Percentiles rank a stretch among this genome's conserved stretches.
phyloP scores from a whole-genome alignment of 2,329 filamentous ascomycete species.

The Fusarium sp. region DNA sequence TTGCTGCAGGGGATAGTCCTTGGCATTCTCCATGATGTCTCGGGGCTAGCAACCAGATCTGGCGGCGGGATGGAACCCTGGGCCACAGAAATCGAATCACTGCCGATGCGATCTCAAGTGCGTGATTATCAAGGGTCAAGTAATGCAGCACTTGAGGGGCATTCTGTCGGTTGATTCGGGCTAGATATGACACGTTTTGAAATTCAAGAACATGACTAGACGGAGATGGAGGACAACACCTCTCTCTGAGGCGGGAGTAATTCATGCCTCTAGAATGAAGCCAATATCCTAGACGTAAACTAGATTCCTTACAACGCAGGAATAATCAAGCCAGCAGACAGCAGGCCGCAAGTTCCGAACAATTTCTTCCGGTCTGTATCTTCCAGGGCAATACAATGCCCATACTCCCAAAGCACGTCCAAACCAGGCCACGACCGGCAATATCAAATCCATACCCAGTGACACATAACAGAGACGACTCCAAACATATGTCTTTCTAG shows the following conservation, averaged over 20 bases:
- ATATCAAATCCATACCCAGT: background rate
- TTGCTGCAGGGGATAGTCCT: background rate
- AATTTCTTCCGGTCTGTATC: background rate
- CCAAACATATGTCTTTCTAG: background rate
- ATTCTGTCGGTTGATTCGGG: background rate
- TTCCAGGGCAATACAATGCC: background rate
- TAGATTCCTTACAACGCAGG: background rate
- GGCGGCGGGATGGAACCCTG: background rate
- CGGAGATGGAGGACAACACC: background rate
- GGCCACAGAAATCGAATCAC: background rate
- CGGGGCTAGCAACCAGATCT: background rate
- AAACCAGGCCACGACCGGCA: background rate
- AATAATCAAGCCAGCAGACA: background rate
- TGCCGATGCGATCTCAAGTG: background rate
- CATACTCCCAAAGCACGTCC: background rate
- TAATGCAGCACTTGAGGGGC: background rate
- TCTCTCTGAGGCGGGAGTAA: too few relatives aligned
- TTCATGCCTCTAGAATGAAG: too few relatives aligned
- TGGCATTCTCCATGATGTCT: background rate
- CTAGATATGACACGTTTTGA: background rate
- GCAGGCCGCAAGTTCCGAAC: background rate
- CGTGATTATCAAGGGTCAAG: background rate
- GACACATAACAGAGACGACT: background rate
- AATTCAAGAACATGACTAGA: background rate
- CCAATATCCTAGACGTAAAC: background rate